Conservation (phyloP, 225 moss, liverwort and hornwort species). For the Neckera pumila region DNA sequence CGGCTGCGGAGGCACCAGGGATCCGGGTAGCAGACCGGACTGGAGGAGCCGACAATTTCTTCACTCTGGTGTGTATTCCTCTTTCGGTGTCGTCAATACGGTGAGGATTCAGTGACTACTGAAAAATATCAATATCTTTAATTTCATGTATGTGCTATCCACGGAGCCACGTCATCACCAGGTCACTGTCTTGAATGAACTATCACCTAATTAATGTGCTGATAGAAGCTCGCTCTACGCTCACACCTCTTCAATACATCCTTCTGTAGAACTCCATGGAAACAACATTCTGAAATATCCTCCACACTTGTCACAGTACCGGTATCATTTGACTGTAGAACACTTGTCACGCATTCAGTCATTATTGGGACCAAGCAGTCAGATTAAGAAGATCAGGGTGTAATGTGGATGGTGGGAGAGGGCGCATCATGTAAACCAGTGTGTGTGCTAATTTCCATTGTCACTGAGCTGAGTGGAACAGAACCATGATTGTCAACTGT, state of each 20-base stretch:
- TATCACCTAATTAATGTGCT: background rate
- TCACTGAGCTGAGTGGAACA: background rate
- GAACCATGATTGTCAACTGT: background rate
- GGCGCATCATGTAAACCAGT: background rate
- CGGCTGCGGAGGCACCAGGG: conserved; percentile 38
- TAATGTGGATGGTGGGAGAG: background rate
- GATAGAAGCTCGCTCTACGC: background rate
- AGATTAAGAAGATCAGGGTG: background rate
- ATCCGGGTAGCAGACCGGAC: conserved; percentile 49
- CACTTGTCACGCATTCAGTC: background rate
- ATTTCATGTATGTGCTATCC: background rate
- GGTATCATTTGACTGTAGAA: background rate
- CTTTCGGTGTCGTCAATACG: background rate
- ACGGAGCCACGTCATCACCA: background rate
- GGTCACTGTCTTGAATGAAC: background rate
- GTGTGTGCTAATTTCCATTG: background rate
- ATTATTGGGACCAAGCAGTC: background rate
- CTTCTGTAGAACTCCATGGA: background rate
- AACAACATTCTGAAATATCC: background rate
- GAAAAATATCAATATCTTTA: background rate
- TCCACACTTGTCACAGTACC: background rate
- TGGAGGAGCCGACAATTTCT: conserved; percentile 29
- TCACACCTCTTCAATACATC: background rate
- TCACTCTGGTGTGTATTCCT: conserved; percentile 65
- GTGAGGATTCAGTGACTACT: background rate